phyloP scores from a whole-genome alignment of 2,329 filamentous ascomycete species.

The Alternaria sp. region DNA sequence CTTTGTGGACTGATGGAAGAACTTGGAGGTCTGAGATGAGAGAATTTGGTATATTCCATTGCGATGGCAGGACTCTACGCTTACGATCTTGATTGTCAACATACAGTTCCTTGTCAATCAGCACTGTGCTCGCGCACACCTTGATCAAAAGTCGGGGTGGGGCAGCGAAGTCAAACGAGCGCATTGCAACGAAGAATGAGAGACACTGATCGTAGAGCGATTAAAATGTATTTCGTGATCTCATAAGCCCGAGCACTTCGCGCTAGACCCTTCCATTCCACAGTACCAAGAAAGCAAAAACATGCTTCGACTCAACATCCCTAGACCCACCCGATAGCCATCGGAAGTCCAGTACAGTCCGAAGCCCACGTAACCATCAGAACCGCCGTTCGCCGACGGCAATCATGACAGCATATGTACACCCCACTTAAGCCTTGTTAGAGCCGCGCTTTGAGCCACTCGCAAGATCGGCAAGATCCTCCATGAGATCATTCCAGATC shows the following conservation, averaged over 20 bases:
- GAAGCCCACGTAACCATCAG: background rate
- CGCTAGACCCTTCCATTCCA: slow-evolving; percentile 24
- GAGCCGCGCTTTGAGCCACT: slow-evolving; percentile 45
- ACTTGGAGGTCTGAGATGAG: background rate
- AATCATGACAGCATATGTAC: background rate
- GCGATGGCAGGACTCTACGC: background rate
- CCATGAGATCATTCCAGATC: slow-evolving; percentile 57
- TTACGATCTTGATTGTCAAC: background rate
- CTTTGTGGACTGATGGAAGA: slow-evolving; percentile 22
- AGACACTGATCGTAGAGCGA: background rate
- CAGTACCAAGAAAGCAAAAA: slow-evolving; percentile 7
- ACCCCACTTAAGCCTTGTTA: slow-evolving; percentile 28
- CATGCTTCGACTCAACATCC: background rate
- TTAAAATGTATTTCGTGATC: slow-evolving; percentile 33
- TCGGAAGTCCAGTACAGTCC: background rate
- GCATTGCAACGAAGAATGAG: background rate
- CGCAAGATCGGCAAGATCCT: slow-evolving; percentile 50
- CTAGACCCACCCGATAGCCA: slow-evolving; percentile 3
- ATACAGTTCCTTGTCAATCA: background rate
- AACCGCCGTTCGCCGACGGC: background rate
- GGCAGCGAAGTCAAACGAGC: background rate
- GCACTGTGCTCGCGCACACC: background rate
- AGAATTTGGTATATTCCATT: background rate
- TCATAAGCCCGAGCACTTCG: slow-evolving; percentile 48
- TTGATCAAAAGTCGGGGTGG: background rate